Base-by-base conservation (phyloP, 2,329 filamentous ascomycete species). In the Fusarium sambucinum region DNA sequence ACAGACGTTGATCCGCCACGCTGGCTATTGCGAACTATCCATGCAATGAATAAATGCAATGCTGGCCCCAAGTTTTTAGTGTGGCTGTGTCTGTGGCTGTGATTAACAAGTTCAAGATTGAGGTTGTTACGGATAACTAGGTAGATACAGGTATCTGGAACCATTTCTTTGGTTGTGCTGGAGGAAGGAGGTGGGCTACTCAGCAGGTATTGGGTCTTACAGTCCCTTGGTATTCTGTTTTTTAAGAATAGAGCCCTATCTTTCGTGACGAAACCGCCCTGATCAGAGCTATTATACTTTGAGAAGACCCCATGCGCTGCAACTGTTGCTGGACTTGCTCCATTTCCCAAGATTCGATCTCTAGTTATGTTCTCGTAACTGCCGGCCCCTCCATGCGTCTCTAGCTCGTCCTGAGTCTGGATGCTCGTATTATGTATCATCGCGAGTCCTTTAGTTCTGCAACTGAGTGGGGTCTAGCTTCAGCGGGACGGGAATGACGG, bases 1-100 rank as follows among this genome's bases (percentile, higher is more conserved):
- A 50, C 53, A 40, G 46, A 56, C 33, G 47, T 41, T 55, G 51
- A 69, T 58, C 64, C 70, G 70, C 70, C 68, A 73, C 56, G 59
- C 46, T 73, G 68, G 68, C 69, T 66, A 55, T 63, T 33, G 14
- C 12, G 23, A 27, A 27, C 27, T 9, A 27, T 35, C 11, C 17
- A 19, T 37, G 13, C 13, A 35, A 23, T 35, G 11, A 33, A 33
- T 33, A 13, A n/a, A 33, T 40, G n/a, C 13, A 16, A 33, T 40
- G n/a, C 13, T 40, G 48, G 27, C 42, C n/a, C 6, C 42, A 32
- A 16, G 27, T 27, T 45, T 45, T 4, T 5, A 30, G 3, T 32
- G 27, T 69, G 66, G 66, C 66, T 59, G 55, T 30, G 30, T 2
- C 33, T 37, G 17, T 37, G 12, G 14, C 45, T 40, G 53, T 60